Percentiles rank a stretch among this genome's conserved stretches.
Evolutionary conservation across 345 rosid species (phyloP).

Genomic region (Linum lewisii): DNA sequence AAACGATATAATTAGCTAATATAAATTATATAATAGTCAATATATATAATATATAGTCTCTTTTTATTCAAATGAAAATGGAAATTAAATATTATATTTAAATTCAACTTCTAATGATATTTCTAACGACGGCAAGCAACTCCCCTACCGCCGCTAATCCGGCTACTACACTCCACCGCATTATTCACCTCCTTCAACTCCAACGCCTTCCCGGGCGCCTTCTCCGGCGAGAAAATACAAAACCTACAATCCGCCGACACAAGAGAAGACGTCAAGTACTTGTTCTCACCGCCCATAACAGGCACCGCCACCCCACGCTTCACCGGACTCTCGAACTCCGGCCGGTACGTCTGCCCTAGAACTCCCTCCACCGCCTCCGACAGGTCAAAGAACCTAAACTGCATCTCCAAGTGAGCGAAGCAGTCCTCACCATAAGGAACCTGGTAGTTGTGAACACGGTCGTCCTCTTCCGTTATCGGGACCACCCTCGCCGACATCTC

Average conservation of each 20-base stretch:
- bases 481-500: slow-evolving; percentile 54
- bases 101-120: too few species aligned
- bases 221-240: slow-evolving; percentile 32
- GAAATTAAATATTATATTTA: too few species aligned
- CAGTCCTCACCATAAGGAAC: slow-evolving; percentile 53
- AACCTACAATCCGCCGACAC: slow-evolving; percentile 31
- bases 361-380: slow-evolving; percentile 56
- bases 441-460: slow-evolving; percentile 45
- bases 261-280: slow-evolving; percentile 42
- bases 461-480: slow-evolving; percentile 65
- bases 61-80: too few species aligned
- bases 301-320: slow-evolving; percentile 63
- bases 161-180: too few species aligned
- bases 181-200: too few species aligned
- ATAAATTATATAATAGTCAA: too few species aligned
- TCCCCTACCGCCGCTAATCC: too few species aligned
- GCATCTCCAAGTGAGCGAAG: slow-evolving; percentile 58
- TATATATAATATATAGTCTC: too few species aligned
- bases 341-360: slow-evolving; percentile 55
- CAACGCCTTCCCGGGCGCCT: too few species aligned
- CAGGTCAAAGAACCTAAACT: slow-evolving; percentile 45
- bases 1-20: too few species aligned
- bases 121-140: too few species aligned
- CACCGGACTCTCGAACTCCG: slow-evolving; percentile 51
- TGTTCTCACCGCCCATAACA: slow-evolving; percentile 44